phyloP scores from a whole-genome alignment of 768 basidiomycete species.

The Hericium erinaceus region DNA sequence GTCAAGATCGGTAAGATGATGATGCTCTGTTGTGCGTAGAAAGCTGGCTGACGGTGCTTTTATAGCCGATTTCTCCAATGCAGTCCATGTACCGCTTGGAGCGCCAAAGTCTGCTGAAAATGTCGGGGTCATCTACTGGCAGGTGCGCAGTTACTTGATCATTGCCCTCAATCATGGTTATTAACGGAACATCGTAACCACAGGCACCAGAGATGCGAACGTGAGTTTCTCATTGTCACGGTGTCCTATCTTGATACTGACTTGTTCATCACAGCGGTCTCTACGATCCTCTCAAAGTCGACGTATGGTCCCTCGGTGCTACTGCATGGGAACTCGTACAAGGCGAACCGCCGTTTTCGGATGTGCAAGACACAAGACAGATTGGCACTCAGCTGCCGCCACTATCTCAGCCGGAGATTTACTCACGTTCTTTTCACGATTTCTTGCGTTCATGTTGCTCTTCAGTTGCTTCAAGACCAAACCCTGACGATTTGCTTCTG shows the following conservation, averaged over 20 bases:
- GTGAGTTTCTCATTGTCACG: constrained; percentile 30
- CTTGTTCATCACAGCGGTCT: constrained; percentile 2
- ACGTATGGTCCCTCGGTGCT: constrained; percentile 15
- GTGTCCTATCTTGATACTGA: not conserved
- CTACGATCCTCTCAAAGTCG: constrained; percentile 14
- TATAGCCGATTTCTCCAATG: constrained; percentile 71
- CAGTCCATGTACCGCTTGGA: constrained; percentile 47
- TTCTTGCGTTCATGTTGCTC: constrained; percentile 14
- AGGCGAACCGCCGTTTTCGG: constrained; percentile 10
- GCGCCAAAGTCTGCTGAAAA: constrained; percentile 43
- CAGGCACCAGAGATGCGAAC: constrained; percentile 67
- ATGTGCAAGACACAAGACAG: constrained; percentile 9
- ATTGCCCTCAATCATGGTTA: not conserved
- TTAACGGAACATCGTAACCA: not conserved
- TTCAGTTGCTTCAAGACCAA: constrained; percentile 11
- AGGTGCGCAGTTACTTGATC: constrained; percentile 30
- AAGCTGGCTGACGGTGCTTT: not conserved
- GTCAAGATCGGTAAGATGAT: constrained; percentile 60
- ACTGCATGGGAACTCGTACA: constrained; percentile 14
- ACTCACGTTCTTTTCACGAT: constrained; percentile 15
- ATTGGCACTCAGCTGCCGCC: constrained; percentile 10
- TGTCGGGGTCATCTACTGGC: constrained; percentile 76
- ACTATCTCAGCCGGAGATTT: constrained; percentile 7
- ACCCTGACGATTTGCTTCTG: constrained; percentile 13
- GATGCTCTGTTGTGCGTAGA: not conserved